Base-by-base conservation (phyloP, 495 filamentous ascomycete genomes). In the Pseudevernia furfuracea region DNA sequence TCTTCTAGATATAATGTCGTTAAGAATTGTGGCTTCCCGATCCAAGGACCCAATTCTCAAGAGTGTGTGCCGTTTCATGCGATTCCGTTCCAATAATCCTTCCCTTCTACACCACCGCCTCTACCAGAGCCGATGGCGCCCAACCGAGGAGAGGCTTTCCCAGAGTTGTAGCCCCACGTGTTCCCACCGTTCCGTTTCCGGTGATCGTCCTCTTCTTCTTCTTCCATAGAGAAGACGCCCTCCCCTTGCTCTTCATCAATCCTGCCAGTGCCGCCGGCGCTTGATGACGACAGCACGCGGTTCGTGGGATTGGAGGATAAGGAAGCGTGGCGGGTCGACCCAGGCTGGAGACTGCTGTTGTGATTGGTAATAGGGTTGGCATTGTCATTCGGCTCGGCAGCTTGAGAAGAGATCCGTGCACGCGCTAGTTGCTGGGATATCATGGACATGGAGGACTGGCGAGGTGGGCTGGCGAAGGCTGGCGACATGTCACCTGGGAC, bases 151-250 rank as follows among this genome's bases (percentile, higher is more conserved):
- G 58, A 37, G 15, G 46, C 43, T 62, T 58, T 62, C 34, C 46
- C 61, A 17, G 63, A 66, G 34, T 53, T 60, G 30, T 62, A 56
- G n/a, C 67, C 63, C 38, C 52, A 55, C 14, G 59, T 55, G 43
- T 66, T 46, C 6, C 49, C 63, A 59, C 66, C 66, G 15, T 64
- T 46, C 4, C 66, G 65, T 60, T 70, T 70, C 38, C 59, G 48
- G 23, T 83, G 77, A 4, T 73, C 72, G 2, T 85, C 84, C 57
- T 85, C 84, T 64, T 89, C 88, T 64, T 89, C 88, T 62, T 89
- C 88, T 68, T 91, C 89, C 88, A 92, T 90, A 41, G 81, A 85
- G 65, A 92, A 92, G n/a, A 91, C 88, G 58, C 89, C 81, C 34
- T 89, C 84, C 19, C 52, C 52, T 61, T 88, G 85, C 68, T 92